Percentiles rank a stretch among this genome's conserved stretches.
Conservation (phyloP, 129 eudicot genomes). For the sunflower (Helianthus annuus) region HanXRQr2.0-SUNRISE NC_035435.2:169310780-169311279, state of each 20-base stretch:
- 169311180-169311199: neutral
- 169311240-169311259: too few species aligned
- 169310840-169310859: constrained; percentile 43
- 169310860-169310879: constrained; percentile 25
- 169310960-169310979: constrained; percentile 14
- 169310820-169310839: constrained; percentile 29
- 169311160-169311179: neutral
- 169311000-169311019: constrained; percentile 23
- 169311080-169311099: constrained; percentile 2
- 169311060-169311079: constrained; percentile 9
- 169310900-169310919: constrained; percentile 24
- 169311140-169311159: neutral
- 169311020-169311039: constrained; percentile 19
- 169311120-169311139: neutral
- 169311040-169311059: constrained; percentile 11
- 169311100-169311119: neutral
- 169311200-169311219: neutral
- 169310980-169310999: constrained; percentile 19
- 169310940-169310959: neutral
- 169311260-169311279: too few species aligned
- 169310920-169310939: neutral
- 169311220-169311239: too few species aligned
- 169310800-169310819: constrained; percentile 10
- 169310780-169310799: constrained; percentile 5
- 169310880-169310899: constrained; percentile 32